Evolutionary conservation across 2,329 filamentous ascomycete species (phyloP).

Genomic region (Arthrocladium fulminans): DNA sequence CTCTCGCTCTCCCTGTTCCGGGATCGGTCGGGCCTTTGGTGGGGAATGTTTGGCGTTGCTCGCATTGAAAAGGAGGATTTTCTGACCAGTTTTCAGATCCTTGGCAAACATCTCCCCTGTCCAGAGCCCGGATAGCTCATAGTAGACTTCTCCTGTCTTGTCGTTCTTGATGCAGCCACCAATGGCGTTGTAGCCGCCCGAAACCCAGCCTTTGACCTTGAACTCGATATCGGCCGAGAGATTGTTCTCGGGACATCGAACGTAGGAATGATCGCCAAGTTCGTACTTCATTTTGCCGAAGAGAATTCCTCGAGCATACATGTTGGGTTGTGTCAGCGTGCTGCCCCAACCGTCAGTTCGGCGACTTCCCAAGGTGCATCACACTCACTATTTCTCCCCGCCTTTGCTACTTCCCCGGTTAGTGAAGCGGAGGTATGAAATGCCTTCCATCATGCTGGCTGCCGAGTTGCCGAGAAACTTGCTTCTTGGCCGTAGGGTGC

Average conservation of each 20-base stretch:
- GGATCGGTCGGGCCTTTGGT: slow-evolving; percentile 64
- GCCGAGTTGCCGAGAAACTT: slow-evolving; percentile 96
- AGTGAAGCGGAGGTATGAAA: slow-evolving; percentile 72
- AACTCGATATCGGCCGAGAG: slow-evolving; percentile 90
- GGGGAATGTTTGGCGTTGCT: slow-evolving; percentile 65
- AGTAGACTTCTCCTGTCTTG: slow-evolving; percentile 76
- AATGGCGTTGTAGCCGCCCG: slow-evolving; percentile 92
- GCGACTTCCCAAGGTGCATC: neutral
- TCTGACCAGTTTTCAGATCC: slow-evolving; percentile 79
- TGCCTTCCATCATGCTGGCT: slow-evolving; percentile 95
- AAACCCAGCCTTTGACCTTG: slow-evolving; percentile 96
- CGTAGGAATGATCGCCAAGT: slow-evolving; percentile 63
- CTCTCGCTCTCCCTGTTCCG: slow-evolving; percentile 82
- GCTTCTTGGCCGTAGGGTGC: slow-evolving; percentile 86
- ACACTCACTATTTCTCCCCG: slow-evolving; percentile 77
- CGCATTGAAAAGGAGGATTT: slow-evolving; percentile 83
- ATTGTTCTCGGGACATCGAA: slow-evolving; percentile 80
- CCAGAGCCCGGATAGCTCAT: slow-evolving; percentile 86
- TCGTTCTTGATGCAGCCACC: slow-evolving; percentile 85
- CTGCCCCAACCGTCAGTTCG: slow-evolving; percentile 35
- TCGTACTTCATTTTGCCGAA: slow-evolving; percentile 99
- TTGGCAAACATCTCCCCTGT: slow-evolving; percentile 92
- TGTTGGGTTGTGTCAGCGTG: slow-evolving; percentile 93
- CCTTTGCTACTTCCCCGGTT: slow-evolving; percentile 61
- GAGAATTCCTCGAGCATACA: slow-evolving; percentile 94